phyloP scores from a whole-genome alignment of 2,329 filamentous ascomycete genomes.

The Penicillium vulpinum region DNA sequence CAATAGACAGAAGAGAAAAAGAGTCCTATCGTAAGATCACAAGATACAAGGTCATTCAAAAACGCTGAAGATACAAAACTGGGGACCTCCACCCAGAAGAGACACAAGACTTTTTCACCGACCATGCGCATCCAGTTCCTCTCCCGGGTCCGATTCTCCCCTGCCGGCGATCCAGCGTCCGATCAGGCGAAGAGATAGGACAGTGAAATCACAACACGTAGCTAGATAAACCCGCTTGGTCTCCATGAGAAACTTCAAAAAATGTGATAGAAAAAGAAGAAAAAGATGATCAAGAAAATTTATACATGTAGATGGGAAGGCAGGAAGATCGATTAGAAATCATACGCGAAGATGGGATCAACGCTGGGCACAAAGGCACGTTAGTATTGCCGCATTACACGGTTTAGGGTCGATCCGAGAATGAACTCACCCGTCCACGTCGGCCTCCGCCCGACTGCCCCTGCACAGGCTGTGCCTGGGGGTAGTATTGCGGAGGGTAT shows the following conservation, averaged over 20 bases:
- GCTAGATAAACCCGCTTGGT: conserved; percentile 34
- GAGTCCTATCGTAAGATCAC: conserved; percentile 7
- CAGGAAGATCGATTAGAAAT: conserved; percentile 31
- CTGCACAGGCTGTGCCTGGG: conserved; percentile 45
- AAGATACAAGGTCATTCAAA: conserved; percentile 14
- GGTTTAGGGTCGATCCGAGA: conserved; percentile 9
- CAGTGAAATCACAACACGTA: conserved; percentile 34
- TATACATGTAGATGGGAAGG: conserved; percentile 38
- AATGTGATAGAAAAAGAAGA: conserved; percentile 29
- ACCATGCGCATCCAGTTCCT: conserved; percentile 2
- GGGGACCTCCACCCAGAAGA: conserved; percentile 6
- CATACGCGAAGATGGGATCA: conserved; percentile 24
- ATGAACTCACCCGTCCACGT: conserved; percentile 54
- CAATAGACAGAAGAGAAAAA: conserved; percentile 6
- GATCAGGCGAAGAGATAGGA: conserved; percentile 28
- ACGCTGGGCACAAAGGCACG: conserved; percentile 27
- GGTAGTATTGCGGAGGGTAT: conserved; percentile 54
- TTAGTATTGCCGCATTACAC: conserved; percentile 1
- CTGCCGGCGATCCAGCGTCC: conserved; percentile 45
- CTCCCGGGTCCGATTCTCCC: conserved; percentile 27
- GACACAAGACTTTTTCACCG: conserved; percentile 26
- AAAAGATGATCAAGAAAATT: conserved; percentile 23
- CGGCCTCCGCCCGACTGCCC: conserved; percentile 51
- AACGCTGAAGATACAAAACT: conserved; percentile 13
- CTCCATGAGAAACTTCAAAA: conserved; percentile 26